Evolutionary conservation across 2,329 filamentous ascomycete species (phyloP).

Genomic region (Stagonosporopsis rhizophila): DNA sequence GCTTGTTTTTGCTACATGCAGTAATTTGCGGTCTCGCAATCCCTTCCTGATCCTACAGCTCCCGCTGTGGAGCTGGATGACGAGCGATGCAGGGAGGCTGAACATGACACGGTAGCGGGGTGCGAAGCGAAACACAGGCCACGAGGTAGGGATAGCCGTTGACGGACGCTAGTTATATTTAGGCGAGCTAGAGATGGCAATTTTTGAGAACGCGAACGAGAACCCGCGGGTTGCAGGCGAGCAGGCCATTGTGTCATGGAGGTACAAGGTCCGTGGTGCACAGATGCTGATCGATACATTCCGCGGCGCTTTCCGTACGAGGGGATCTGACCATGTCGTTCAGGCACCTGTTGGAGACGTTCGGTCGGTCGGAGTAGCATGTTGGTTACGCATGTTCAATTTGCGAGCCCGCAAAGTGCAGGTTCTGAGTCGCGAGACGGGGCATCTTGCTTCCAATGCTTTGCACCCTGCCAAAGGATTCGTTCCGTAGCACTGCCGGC

Average conservation of each 20-base stretch:
- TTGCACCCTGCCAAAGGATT: slow-evolving; percentile 7
- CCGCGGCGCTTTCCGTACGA: not conserved
- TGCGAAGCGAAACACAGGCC: slow-evolving; percentile 23
- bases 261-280: not conserved
- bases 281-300: not conserved
- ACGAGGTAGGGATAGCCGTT: slow-evolving; percentile 30
- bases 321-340: not conserved
- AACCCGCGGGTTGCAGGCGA: not conserved
- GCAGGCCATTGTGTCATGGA: not conserved
- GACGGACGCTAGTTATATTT: slow-evolving; percentile 27
- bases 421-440: slow-evolving; percentile 1
- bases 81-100: slow-evolving; percentile 14
- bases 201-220: slow-evolving; percentile 7
- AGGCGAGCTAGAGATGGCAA: slow-evolving; percentile 4
- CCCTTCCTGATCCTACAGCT: slow-evolving; percentile 10
- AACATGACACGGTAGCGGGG: slow-evolving; percentile 28
- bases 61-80: slow-evolving; percentile 15
- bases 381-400: slow-evolving; percentile 10
- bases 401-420: slow-evolving; percentile 4
- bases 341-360: not conserved
- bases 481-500: not conserved
- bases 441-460: slow-evolving; percentile 6
- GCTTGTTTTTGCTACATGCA: slow-evolving; percentile 14
- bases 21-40: slow-evolving; percentile 9
- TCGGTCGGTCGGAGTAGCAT: slow-evolving; percentile 14